These are phyloP conservation scores for Adansonia rubrostipa DNA, from an alignment of 441 rosid species.

Conservation along the genomic window DNA sequence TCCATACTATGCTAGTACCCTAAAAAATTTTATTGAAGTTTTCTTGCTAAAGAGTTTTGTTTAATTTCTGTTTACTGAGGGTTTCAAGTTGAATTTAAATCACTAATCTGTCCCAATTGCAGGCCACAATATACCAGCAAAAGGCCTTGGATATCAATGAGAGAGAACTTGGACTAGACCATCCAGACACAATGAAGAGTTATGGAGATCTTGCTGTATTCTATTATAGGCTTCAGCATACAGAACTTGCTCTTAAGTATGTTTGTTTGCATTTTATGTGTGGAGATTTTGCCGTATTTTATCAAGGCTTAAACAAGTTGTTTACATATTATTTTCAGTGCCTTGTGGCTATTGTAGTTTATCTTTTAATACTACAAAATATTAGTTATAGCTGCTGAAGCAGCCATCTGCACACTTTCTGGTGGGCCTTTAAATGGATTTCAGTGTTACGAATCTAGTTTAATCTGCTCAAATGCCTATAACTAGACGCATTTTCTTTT, in stretches of 20 bases:
- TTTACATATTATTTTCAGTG: background rate
- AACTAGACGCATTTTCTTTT: background rate
- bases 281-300: background rate
- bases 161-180: conserved; percentile 80
- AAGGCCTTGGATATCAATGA: conserved; percentile 83
- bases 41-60: background rate
- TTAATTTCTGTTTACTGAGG: conserved; percentile 10
- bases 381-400: conserved; percentile 3
- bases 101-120: conserved; percentile 29
- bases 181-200: conserved; percentile 85
- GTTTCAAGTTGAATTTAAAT: conserved; percentile 28
- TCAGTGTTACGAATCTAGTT: background rate
- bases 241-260: conserved; percentile 81
- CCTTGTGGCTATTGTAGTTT: conserved; percentile 19
- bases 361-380: background rate
- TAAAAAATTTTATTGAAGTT: conserved; percentile 4
- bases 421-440: conserved; percentile 6
- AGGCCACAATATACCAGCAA: conserved; percentile 82
- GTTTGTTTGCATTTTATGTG: conserved; percentile 25
- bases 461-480: background rate
- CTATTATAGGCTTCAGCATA: conserved; percentile 80
- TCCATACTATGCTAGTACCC: conserved; percentile 13
- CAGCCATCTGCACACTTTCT: background rate
- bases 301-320: background rate
- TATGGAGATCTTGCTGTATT: conserved; percentile 87